Conservation (phyloP, 1,284 basidiomycete genomes). For the Tausonia pullulans region DNA sequence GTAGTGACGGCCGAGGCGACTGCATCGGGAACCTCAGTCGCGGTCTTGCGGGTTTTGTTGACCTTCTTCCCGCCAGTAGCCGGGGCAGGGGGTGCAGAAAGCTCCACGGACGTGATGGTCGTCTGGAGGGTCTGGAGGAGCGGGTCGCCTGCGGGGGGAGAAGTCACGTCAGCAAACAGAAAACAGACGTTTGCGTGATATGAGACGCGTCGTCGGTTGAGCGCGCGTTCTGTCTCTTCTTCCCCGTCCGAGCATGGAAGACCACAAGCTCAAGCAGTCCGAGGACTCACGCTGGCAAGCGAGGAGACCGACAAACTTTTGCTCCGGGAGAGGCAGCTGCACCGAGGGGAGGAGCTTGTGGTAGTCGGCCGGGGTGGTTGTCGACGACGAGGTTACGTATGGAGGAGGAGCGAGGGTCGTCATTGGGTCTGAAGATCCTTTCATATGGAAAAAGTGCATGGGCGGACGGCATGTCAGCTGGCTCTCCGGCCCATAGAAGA, state of each 20-base stretch:
- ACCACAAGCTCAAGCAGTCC: neutral
- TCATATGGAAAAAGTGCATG: too few relatives aligned
- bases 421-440: neutral
- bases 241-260: too few relatives aligned
- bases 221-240: too few relatives aligned
- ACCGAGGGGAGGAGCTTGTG: slow-evolving; percentile 5
- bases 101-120: slow-evolving; percentile 21
- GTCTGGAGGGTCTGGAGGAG: slow-evolving; percentile 28
- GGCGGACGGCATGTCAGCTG: too few relatives aligned
- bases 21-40: neutral
- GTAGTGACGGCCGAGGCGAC: slow-evolving; percentile 8
- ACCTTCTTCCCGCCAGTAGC: slow-evolving; percentile 28
- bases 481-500: too few relatives aligned
- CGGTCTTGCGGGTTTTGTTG: slow-evolving; percentile 23
- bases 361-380: slow-evolving; percentile 10
- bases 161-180: neutral
- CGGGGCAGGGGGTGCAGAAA: slow-evolving; percentile 21
- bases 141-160: slow-evolving; percentile 28
- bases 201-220: neutral
- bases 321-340: slow-evolving; percentile 1
- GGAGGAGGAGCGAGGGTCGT: neutral
- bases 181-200: neutral
- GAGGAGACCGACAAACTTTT: slow-evolving; percentile 31
- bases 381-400: neutral
- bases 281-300: slow-evolving; percentile 35